phyloP scores from a whole-genome alignment of 305 asterid genomes.

The Ilex paraguariensis region DNA sequence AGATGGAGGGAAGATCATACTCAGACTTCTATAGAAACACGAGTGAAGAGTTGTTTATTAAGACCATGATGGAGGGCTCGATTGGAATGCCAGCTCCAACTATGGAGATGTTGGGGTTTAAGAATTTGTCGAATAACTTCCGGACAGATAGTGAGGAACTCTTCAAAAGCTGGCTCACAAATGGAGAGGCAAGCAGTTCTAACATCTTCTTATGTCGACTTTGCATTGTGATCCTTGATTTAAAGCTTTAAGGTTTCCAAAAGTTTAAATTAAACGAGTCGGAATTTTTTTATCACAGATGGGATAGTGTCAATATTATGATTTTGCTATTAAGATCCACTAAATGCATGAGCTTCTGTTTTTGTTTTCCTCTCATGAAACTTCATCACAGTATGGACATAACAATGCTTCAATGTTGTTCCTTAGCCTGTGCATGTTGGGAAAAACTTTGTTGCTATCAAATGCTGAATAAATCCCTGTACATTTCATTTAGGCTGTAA shows the following conservation, averaged over 20 bases:
- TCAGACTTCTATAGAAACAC: conserved; percentile 63
- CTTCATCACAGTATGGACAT: too few species aligned
- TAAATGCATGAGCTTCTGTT: too few species aligned
- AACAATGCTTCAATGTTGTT: too few species aligned
- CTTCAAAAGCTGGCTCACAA: conserved; percentile 77
- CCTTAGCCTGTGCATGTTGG: too few species aligned
- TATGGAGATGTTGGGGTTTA: conserved; percentile 80
- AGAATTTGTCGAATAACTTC: conserved; percentile 50
- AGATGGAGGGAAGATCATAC: conserved; percentile 67
- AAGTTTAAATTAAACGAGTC: neutral
- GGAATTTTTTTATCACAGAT: neutral
- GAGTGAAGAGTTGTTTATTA: conserved; percentile 70
- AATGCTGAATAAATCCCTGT: too few species aligned
- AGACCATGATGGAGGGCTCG: conserved; percentile 67
- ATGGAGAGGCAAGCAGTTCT: conserved; percentile 60
- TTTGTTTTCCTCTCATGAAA: too few species aligned
- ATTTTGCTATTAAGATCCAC: too few species aligned
- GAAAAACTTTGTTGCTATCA: too few species aligned
- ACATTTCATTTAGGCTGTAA: too few species aligned
- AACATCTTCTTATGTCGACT: neutral
- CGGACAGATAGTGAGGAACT: conserved; percentile 80
- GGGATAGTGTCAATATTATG: neutral
- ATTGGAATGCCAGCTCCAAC: conserved; percentile 68
- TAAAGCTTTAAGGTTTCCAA: neutral
- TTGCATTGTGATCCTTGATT: neutral